Evolutionary conservation across 1,139 yeast genomes (phyloP).

Genomic region (Cylindricascospora bacillispora): DNA sequence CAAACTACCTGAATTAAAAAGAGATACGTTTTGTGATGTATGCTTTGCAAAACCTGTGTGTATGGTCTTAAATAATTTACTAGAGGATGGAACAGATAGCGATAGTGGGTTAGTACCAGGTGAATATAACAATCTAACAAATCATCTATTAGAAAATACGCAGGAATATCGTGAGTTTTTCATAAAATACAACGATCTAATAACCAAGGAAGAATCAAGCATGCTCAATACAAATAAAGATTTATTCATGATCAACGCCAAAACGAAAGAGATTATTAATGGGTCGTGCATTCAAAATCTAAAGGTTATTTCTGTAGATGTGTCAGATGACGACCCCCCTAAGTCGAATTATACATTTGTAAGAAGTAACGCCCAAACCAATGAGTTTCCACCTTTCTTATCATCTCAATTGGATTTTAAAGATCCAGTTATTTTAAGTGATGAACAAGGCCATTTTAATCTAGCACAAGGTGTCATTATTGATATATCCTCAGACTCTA

Average conservation of each 20-base stretch:
- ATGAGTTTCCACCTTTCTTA: conserved; percentile 22
- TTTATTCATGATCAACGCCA: conserved; percentile 46
- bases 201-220: conserved; percentile 65
- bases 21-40: conserved; percentile 48
- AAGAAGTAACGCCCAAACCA: background rate
- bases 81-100: conserved; percentile 40
- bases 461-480: conserved; percentile 51
- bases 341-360: background rate
- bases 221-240: conserved; percentile 43
- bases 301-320: conserved; percentile 25
- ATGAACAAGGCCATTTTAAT: conserved; percentile 68
- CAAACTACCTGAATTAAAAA: conserved; percentile 46
- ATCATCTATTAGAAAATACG: conserved; percentile 33
- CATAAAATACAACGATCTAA: conserved; percentile 56
- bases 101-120: conserved; percentile 36
- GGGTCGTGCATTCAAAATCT: conserved; percentile 48
- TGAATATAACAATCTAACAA: conserved; percentile 36
- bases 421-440: conserved; percentile 62
- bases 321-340: background rate
- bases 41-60: conserved; percentile 56
- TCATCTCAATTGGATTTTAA: conserved; percentile 35
- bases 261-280: conserved; percentile 40
- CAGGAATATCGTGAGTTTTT: conserved; percentile 34
- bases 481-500: conserved; percentile 27
- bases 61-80: conserved; percentile 50